A percentile compares a stretch with the other conserved stretches of the same genome.
Evolutionary conservation across 164 flowering plant species (phyloP).

Genomic region (Protea cynaroides): DNA sequence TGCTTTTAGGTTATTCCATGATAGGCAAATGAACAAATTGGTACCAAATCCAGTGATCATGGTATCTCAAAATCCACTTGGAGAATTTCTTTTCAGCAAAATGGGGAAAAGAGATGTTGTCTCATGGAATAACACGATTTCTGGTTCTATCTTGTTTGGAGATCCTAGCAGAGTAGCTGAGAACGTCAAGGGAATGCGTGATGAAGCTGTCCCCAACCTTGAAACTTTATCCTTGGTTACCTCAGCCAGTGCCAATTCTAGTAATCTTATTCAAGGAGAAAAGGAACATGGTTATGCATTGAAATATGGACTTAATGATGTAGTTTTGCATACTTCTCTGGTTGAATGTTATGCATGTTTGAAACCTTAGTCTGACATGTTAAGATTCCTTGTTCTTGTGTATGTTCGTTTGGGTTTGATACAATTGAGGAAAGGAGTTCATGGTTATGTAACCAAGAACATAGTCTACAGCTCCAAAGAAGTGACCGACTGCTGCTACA

Average conservation of each 20-base stretch:
- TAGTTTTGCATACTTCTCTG: conserved; percentile 37
- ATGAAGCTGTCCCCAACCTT: conserved; percentile 22
- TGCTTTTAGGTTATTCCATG: conserved; percentile 31
- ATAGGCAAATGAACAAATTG: conserved; percentile 31
- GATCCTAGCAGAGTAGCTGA: conserved; percentile 24
- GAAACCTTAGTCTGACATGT: conserved; percentile 22
- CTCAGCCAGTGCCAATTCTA: conserved; percentile 32
- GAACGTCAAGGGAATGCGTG: too few species aligned
- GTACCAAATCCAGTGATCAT: conserved; percentile 53
- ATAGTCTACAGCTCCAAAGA: conserved; percentile 10
- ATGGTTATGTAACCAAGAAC: too few species aligned
- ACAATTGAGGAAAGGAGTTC: conserved; percentile 44
- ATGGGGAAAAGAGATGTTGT: conserved; percentile 33
- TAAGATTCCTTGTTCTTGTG: conserved; percentile 31
- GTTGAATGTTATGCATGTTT: conserved; percentile 36
- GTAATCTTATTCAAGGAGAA: conserved; percentile 30
- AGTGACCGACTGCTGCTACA: too few species aligned
- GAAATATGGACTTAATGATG: too few species aligned
- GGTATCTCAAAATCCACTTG: conserved; percentile 10
- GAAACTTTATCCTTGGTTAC: conserved; percentile 48
- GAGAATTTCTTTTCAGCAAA: conserved; percentile 27
- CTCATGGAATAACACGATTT: conserved; percentile 58
- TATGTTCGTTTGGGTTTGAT: conserved; percentile 39
- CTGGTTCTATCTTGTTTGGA: conserved; percentile 27
- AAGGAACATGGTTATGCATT: conserved; percentile 35